Evolutionary conservation across 306 rosid genomes (phyloP).

Genomic region (Quercus gilva): DNA sequence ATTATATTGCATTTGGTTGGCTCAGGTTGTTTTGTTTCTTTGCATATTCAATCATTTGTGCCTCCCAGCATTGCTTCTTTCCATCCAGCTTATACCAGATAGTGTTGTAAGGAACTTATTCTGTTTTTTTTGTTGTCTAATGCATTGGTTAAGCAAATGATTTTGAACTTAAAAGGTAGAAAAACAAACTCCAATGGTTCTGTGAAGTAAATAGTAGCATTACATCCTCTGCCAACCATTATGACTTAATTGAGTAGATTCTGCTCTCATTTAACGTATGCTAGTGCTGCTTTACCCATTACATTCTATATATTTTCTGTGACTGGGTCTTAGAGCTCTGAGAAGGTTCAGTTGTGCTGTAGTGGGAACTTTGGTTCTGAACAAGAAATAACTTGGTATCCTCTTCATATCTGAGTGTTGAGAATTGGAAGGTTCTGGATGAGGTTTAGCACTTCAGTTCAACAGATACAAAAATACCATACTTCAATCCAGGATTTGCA

Average conservation of each 20-base stretch:
- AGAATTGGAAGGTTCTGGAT: conserved; percentile 47
- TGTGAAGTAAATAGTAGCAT: not conserved
- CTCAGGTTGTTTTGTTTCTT: not conserved
- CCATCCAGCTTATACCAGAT: not conserved
- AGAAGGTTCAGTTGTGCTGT: not conserved
- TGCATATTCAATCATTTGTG: not conserved
- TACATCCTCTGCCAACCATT: not conserved
- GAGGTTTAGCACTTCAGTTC: conserved; percentile 79
- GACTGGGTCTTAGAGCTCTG: not conserved
- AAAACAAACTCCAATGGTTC: not conserved
- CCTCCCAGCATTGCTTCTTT: not conserved
- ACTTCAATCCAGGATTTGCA: conserved; percentile 58
- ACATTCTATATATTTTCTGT: not conserved
- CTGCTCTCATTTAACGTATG: not conserved
- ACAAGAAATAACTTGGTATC: not conserved
- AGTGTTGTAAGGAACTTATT: not conserved
- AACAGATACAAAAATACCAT: conserved; percentile 69
- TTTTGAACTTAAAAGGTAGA: not conserved
- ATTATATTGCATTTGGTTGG: not conserved
- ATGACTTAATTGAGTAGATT: not conserved
- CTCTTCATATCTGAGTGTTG: not conserved
- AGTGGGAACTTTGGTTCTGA: not conserved
- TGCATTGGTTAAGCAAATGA: not conserved
- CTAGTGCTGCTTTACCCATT: not conserved
- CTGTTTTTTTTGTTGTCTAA: not conserved